Conservation (phyloP, 164 flowering plant genomes). For the Santalum album region DNA sequence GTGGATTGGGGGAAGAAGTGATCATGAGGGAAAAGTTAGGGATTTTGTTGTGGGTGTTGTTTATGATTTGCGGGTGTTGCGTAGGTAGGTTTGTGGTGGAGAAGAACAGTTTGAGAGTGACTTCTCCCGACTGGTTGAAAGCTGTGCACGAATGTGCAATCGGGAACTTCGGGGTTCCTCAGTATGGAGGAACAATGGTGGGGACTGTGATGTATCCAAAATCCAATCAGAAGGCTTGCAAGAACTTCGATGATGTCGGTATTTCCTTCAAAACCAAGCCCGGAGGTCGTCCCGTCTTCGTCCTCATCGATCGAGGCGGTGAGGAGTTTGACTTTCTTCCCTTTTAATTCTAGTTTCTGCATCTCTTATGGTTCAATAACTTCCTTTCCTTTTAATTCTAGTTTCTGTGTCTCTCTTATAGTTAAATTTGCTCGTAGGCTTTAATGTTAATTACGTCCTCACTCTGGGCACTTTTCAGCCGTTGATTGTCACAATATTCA, state of each 20-base stretch:
- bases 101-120: slow-evolving; percentile 84
- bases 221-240: slow-evolving; percentile 73
- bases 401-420: no score
- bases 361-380: no score
- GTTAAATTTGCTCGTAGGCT: no score
- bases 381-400: no score
- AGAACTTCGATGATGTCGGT: slow-evolving; percentile 44
- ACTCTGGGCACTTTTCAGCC: no score
- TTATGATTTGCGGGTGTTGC: slow-evolving; percentile 31
- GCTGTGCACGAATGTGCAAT: slow-evolving; percentile 78
- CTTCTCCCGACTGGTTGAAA: slow-evolving; percentile 58
- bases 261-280: slow-evolving; percentile 62
- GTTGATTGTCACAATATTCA: no score
- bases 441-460: no score
- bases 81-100: slow-evolving; percentile 80
- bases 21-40: slow-evolving; percentile 42
- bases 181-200: slow-evolving; percentile 76
- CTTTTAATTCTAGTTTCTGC: neutral
- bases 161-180: slow-evolving; percentile 95
- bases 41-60: slow-evolving; percentile 27
- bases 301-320: slow-evolving; percentile 93
- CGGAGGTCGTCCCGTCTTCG: slow-evolving; percentile 62
- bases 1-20: neutral
- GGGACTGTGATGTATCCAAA: slow-evolving; percentile 73
- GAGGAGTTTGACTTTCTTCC: neutral